Percentiles rank a stretch among this genome's conserved stretches.
Conservation (phyloP, 2,329 filamentous ascomycete species). For the Clonostachys rosea region DNA sequence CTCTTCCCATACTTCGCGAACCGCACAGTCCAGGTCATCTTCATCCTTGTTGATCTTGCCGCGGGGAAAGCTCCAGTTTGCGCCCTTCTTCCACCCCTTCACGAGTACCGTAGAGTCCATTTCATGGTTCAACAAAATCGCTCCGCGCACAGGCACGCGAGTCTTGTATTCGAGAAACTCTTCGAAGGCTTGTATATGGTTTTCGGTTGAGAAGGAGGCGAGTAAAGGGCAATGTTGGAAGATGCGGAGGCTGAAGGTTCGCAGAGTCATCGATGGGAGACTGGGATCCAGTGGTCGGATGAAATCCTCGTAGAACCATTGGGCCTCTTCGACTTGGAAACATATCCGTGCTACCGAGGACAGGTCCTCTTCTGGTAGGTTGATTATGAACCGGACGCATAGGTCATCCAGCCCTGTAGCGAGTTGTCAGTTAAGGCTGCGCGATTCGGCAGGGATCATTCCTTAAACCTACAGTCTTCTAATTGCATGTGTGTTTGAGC, state of each 20-base stretch:
- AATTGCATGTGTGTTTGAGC: slow-evolving; percentile 75
- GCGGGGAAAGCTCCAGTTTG: slow-evolving; percentile 93
- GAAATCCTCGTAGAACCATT: slow-evolving; percentile 99
- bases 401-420: slow-evolving; percentile 86
- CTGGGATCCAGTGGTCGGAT: slow-evolving; percentile 83
- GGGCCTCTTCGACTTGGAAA: slow-evolving; percentile 97
- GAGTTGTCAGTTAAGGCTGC: slow-evolving; percentile 2
- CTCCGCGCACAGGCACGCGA: slow-evolving; percentile 86
- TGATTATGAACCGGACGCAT: slow-evolving; percentile 96
- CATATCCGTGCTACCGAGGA: slow-evolving; percentile 89
- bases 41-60: slow-evolving; percentile 99
- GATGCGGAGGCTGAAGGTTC: slow-evolving; percentile 82
- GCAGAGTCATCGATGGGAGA: slow-evolving; percentile 80
- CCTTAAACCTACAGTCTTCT: slow-evolving; percentile 69
- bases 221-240: slow-evolving; percentile 93
- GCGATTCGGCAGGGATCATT: background rate
- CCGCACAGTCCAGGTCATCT: slow-evolving; percentile 86
- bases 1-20: slow-evolving; percentile 94
- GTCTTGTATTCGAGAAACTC: slow-evolving; percentile 94
- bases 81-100: slow-evolving; percentile 95
- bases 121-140: slow-evolving; percentile 85
- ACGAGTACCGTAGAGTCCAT: slow-evolving; percentile 95
- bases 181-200: slow-evolving; percentile 79
- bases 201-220: slow-evolving; percentile 71
- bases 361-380: slow-evolving; percentile 88